Base-by-base conservation (phyloP, 2,329 filamentous ascomycete species). In the Phoma sp. region DNA sequence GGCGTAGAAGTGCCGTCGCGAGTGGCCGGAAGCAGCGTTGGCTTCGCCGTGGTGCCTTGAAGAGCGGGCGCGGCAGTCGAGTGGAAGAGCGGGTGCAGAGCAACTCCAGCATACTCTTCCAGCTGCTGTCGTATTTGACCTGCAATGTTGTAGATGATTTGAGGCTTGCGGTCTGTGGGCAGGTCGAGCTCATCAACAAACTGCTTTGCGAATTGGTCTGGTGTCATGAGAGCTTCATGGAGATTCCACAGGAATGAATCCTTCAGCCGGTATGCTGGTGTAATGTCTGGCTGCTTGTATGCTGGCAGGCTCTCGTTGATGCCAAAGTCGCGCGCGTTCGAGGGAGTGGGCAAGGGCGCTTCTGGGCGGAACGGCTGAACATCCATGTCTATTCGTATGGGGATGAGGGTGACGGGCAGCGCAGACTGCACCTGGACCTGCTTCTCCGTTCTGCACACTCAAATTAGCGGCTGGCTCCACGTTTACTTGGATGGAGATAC, bases 211-310 rank as follows among this genome's bases (percentile, higher is more conserved):
- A 98, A 99, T 69, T 96, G 90, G 70, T 99, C 95, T 1, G 95
- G 96, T 0, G 95, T 99, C 45, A 93, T 90, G 53, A 97, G 81
- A 0, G 91, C 90, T 78, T 99, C 95, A 76, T 98, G 93, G 12
- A 99, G 82, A 68, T 99, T 99, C 95, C 95, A 99, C 46, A 97
- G 78, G 67, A 99, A 98, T n/a, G 91, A 89, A 67, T 99, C 95
- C 67, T 96, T 92, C 52, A 99, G 81, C 59, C 95, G 87, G 76
- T 92, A 97, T 3, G 91, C 89, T 1, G 92, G 87, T 12, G 92
- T 92, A 57, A 85, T 77, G 58, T 97, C 93, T 49, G 89, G 89
- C 49, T 84, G 82, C 67, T 88, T 88, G 77, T 96, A 97, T 50
- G 92, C 87, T 12, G 91, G 88, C 43, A 91, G 80, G 5, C 85